Evolutionary conservation across 2,329 filamentous ascomycete species (phyloP).

Genomic region (Xylaria sp.): DNA sequence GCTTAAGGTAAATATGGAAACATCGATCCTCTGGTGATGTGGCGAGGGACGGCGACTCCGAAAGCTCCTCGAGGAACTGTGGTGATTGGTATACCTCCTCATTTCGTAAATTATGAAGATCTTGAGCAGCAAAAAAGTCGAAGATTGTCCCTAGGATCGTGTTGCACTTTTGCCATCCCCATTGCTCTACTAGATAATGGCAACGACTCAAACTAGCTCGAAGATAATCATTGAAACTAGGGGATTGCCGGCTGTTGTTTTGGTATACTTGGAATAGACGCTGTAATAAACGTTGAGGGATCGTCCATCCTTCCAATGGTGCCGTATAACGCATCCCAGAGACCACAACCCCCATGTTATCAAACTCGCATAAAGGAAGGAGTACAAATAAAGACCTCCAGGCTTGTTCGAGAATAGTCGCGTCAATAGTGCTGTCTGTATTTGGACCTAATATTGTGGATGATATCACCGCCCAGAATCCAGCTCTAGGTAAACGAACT

Average conservation of each 20-base stretch:
- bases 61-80: slow-evolving; percentile 68
- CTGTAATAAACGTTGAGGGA: slow-evolving; percentile 68
- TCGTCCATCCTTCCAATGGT: slow-evolving; percentile 67
- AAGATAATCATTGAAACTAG: slow-evolving; percentile 75
- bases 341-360: slow-evolving; percentile 62
- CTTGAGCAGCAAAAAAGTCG: slow-evolving; percentile 74
- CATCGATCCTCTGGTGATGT: slow-evolving; percentile 68
- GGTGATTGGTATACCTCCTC: slow-evolving; percentile 72
- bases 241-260: slow-evolving; percentile 63
- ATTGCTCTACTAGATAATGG: slow-evolving; percentile 71
- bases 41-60: slow-evolving; percentile 57
- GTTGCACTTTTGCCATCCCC: slow-evolving; percentile 72
- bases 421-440: slow-evolving; percentile 55
- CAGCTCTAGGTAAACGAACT: slow-evolving; percentile 61
- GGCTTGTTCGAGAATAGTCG: slow-evolving; percentile 62
- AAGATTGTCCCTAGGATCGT: slow-evolving; percentile 71
- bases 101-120: slow-evolving; percentile 71
- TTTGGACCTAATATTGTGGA: slow-evolving; percentile 54
- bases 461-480: slow-evolving; percentile 71
- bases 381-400: slow-evolving; percentile 71
- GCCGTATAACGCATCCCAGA: slow-evolving; percentile 52
- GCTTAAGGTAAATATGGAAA: slow-evolving; percentile 75
- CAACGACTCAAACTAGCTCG: slow-evolving; percentile 69
- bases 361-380: slow-evolving; percentile 70
- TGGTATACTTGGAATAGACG: slow-evolving; percentile 69